Conservation (phyloP, 192 early-diverging fungal genomes). For the Chytriomyces sp. region DNA sequence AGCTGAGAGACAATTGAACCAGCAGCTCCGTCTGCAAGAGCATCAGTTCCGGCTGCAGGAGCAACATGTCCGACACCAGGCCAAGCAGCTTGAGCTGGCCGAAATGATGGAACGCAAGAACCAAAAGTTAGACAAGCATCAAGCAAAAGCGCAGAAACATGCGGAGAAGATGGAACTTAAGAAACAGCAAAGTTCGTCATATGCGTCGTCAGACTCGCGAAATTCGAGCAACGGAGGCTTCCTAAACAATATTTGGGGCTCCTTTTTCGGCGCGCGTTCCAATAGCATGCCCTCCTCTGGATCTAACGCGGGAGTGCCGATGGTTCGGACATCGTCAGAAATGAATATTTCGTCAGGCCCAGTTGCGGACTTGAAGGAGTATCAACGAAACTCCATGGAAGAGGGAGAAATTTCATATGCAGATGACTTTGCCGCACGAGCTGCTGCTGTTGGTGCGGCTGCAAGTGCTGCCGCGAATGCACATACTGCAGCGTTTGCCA, state of each 20-base stretch:
- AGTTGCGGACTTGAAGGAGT: too few species aligned
- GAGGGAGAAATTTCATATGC: too few species aligned
- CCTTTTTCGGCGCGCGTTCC: background rate
- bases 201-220: background rate
- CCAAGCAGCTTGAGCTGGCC: conserved; percentile 3
- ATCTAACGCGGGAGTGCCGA: too few species aligned
- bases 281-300: too few species aligned
- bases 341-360: too few species aligned
- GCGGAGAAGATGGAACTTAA: background rate
- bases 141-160: background rate
- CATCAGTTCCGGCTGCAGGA: background rate
- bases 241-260: background rate
- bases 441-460: too few species aligned
- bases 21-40: background rate
- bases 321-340: too few species aligned
- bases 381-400: too few species aligned
- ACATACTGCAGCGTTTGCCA: too few species aligned
- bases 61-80: background rate
- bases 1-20: background rate
- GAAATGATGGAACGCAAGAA: background rate
- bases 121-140: background rate
- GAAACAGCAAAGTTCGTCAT: background rate
- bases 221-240: background rate
- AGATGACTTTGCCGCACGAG: too few species aligned
- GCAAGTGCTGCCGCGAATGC: too few species aligned